Base-by-base conservation (phyloP, 2,329 filamentous ascomycete genomes). In the Cadophora gregata region DNA sequence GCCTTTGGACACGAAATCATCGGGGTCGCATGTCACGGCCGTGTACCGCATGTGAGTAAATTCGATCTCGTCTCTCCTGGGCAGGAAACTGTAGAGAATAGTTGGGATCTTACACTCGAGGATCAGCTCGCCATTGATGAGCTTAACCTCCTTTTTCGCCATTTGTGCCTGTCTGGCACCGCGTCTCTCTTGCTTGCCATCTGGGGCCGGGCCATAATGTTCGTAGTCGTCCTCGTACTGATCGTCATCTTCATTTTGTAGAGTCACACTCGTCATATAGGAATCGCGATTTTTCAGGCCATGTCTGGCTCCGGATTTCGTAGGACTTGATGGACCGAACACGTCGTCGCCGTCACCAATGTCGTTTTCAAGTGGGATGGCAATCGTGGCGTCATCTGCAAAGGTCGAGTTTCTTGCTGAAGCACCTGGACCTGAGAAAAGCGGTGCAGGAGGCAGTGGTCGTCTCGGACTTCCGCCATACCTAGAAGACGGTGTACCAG, bases 31-130 rank as follows among this genome's bases (percentile, higher is more conserved):
- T 1, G 96, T 99, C n/a, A 97, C 96, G 10, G 96, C 96, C 0
- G 95, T 97, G 78, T 99, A 99, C 63, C 96, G 90, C 95, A 98
- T 98, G 77, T 98, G 94, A 0, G 96, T 99, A 78, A 99, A 99
- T 77, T 99, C 96, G 69, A 95, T 85, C 78, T 97, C 95, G 77
- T 97, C 93, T 67, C 95, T 88, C 19, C 95, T 88, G 0, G 96
- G 96, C 69, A 99, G 82, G 81, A 99, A 99, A 78, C 93, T 97
- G 85, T 98, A 96, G 48, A 99, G 84, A 73, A 98, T 99, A 0
- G 96, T 99, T 0, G 96, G 96, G 72, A 99, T 99, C 81, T 99
- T 99, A 85, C 96, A 98, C 81, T 99, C 96, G 56, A 99, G 85
- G 66, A 99, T 95, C 62, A 99, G 89, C 80, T 99, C 95, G 76